Evolutionary conservation across 257 asterid species (phyloP).

Genomic region (Solanum medicagineum): DNA sequence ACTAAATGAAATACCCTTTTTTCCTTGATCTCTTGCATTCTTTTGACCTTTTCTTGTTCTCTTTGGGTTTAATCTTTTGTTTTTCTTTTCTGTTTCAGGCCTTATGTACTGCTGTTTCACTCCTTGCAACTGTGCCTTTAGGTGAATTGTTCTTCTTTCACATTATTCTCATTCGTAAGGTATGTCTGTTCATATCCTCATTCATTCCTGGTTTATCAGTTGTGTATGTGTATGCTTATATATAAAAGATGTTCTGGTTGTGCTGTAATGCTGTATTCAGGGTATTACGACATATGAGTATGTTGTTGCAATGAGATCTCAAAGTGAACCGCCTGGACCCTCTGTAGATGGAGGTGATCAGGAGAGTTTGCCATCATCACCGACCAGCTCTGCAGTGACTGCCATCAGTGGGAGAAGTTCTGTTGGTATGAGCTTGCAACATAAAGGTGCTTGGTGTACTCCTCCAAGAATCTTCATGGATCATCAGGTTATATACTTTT

Average conservation of each 20-base stretch:
- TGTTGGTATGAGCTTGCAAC: constrained; percentile 76
- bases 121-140: constrained; percentile 78
- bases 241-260: background rate
- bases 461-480: constrained; percentile 97
- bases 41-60: background rate
- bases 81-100: constrained; percentile 36
- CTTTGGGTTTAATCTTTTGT: background rate
- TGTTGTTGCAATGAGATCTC: constrained; percentile 88
- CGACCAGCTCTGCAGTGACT: constrained; percentile 91
- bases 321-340: constrained; percentile 88
- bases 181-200: background rate
- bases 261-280: constrained; percentile 18
- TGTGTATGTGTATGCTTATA: background rate
- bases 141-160: constrained; percentile 94
- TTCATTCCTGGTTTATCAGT: background rate
- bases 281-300: constrained; percentile 95
- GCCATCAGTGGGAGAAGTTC: constrained; percentile 93
- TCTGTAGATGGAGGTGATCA: constrained; percentile 77
- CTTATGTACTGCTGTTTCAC: constrained; percentile 72
- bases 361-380: constrained; percentile 85
- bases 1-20: background rate
- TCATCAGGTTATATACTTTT: constrained; percentile 50
- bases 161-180: constrained; percentile 87
- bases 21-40: background rate
- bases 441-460: constrained; percentile 98